Conservation (phyloP, 257 asterid species). For the Solanum sparsipilum region DNA sequence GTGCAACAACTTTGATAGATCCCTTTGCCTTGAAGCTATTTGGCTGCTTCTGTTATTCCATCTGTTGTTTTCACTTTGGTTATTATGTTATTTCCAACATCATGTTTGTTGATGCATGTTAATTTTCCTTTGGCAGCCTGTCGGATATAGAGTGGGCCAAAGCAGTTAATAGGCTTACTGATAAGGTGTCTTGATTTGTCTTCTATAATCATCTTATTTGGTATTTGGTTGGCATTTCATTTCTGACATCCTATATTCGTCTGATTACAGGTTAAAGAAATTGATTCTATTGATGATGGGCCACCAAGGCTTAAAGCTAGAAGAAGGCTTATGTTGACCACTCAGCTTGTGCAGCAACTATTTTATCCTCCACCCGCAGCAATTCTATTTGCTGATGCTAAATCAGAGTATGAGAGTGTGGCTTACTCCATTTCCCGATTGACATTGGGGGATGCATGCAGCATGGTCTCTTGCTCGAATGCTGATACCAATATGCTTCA, state of each 20-base stretch:
- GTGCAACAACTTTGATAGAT: neutral
- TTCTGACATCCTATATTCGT: neutral
- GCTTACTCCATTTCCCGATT: constrained; percentile 49
- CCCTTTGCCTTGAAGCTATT: neutral
- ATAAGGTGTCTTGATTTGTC: constrained; percentile 38
- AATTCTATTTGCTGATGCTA: constrained; percentile 49
- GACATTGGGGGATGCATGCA: constrained; percentile 67
- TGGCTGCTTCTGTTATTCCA: neutral
- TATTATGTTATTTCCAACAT: neutral
- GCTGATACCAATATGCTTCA: constrained; percentile 12
- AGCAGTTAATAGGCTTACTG: constrained; percentile 41
- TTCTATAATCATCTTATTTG: neutral
- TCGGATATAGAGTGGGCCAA: constrained; percentile 59
- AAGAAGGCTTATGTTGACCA: constrained; percentile 63
- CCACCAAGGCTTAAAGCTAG: constrained; percentile 36
- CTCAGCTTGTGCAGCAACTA: constrained; percentile 83
- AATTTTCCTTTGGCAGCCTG: constrained; percentile 32
- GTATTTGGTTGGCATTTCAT: neutral
- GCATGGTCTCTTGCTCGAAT: constrained; percentile 27
- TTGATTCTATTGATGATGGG: constrained; percentile 49
- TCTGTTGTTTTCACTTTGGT: neutral
- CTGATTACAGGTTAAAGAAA: constrained; percentile 43
- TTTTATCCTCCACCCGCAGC: constrained; percentile 47
- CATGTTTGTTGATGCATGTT: constrained; percentile 9
- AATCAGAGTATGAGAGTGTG: constrained; percentile 30